Conservation (phyloP, 2,329 filamentous ascomycete genomes). For the Arthrobotrys megalospora region DNA sequence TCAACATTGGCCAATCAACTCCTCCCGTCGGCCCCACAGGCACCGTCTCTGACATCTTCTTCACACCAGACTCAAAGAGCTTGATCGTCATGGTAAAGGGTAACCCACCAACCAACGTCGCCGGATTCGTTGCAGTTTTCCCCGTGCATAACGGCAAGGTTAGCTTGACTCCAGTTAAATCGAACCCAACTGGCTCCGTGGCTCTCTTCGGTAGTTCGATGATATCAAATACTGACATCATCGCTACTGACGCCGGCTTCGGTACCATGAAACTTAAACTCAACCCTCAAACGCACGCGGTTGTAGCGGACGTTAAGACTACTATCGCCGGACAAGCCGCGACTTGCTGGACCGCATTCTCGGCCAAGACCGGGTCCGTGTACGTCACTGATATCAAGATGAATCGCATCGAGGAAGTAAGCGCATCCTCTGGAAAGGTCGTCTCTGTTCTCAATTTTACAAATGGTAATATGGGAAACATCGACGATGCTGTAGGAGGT, state of each 20-base stretch:
- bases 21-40: conserved; percentile 74
- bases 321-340: conserved; percentile 71
- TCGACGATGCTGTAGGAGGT: conserved; percentile 73
- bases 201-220: conserved; percentile 73
- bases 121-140: conserved; percentile 68
- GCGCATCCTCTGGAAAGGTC: conserved; percentile 70
- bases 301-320: conserved; percentile 61
- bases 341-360: conserved; percentile 75
- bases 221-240: conserved; percentile 70
- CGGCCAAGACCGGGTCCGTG: conserved; percentile 70
- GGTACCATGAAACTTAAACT: conserved; percentile 72
- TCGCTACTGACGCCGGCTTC: conserved; percentile 75
- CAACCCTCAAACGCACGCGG: conserved; percentile 67
- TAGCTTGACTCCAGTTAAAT: conserved; percentile 63
- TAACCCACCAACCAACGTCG: conserved; percentile 70
- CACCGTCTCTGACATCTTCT: conserved; percentile 75
- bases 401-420: conserved; percentile 74
- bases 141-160: conserved; percentile 66
- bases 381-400: conserved; percentile 74
- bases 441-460: conserved; percentile 69
- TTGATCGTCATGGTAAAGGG: conserved; percentile 76
- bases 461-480: conserved; percentile 72
- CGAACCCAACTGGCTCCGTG: conserved; percentile 69
- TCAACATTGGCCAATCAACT: conserved; percentile 73
- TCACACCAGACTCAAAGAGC: conserved; percentile 72